Conservation (phyloP, 371 early-diverging fungal genomes). For the Lichtheimia ramosa region DNA sequence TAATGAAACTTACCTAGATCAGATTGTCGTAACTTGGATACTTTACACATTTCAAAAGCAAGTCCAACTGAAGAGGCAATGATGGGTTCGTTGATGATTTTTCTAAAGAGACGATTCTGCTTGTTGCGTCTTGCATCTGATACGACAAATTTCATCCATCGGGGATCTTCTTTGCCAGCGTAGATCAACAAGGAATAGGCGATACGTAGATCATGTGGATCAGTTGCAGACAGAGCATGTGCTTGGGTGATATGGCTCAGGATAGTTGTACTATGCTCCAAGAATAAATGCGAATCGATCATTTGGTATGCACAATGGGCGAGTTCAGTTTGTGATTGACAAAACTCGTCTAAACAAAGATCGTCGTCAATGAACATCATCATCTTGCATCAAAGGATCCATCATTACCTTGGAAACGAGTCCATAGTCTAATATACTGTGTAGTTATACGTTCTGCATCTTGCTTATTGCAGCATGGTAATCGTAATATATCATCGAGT, state of each 20-base stretch:
- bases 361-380: not conserved
- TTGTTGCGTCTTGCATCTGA: slow-evolving; percentile 36
- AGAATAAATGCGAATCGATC: slow-evolving; percentile 64
- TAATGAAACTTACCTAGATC: slow-evolving; percentile 55
- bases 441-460: slow-evolving; percentile 37
- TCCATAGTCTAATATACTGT: slow-evolving; percentile 41
- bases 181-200: slow-evolving; percentile 49
- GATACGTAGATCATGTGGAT: slow-evolving; percentile 37
- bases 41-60: slow-evolving; percentile 74
- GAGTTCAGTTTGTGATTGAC: slow-evolving; percentile 48
- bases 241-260: slow-evolving; percentile 52
- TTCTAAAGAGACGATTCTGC: slow-evolving; percentile 48
- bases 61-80: slow-evolving; percentile 55
- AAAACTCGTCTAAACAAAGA: slow-evolving; percentile 47
- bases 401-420: slow-evolving; percentile 37
- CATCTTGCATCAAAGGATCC: not conserved
- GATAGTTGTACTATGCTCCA: slow-evolving; percentile 59
- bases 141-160: slow-evolving; percentile 32
- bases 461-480: slow-evolving; percentile 31
- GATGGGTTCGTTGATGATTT: slow-evolving; percentile 42
- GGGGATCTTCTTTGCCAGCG: slow-evolving; percentile 42
- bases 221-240: slow-evolving; percentile 37
- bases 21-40: slow-evolving; percentile 57
- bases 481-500: slow-evolving; percentile 47
- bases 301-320: slow-evolving; percentile 62